Base-by-base conservation (phyloP, 768 basidiomycete genomes). In the Daedaleopsis sinensis region DNA sequence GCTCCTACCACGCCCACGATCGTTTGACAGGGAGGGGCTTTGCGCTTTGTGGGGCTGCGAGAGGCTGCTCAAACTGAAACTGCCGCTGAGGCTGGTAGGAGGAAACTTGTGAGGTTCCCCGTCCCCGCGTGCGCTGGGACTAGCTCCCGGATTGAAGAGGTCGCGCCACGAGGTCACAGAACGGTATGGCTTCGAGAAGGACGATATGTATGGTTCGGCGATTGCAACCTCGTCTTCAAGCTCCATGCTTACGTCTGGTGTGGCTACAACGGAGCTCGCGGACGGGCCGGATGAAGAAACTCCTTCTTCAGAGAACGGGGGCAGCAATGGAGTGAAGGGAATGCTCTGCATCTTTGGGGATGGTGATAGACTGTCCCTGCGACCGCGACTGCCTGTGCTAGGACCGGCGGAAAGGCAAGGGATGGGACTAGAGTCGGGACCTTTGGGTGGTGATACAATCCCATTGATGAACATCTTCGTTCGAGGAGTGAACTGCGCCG, bases 391-490 rank as follows among this genome's bases (percentile, higher is more conserved):
- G n/a, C 61, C 24, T 32, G 46, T 46, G 48, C 62, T 58, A 3
- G 61, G 52, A 1, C 42, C 56, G 15, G 46, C 56, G 21, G 37
- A 52, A 7, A 35, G 21, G 35, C 55, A 52, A 7, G 61, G 57
- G 51, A 44, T 52, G 52, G 21, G 52, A 44, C 46, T 48, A 15
- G 35, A 47, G 24, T 54, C 52, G 15, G 42, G 10, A 5, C 52
- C 52, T 16, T 23, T 48, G 13, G 32, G 19, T 23, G 47, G 47
- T 2, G 47, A 49, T 21, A 49, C 23, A 21, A 54, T 12, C 7
- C 52, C 52, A 7, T 54, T 54, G 38, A 54, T 54, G 38, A 54
- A 54, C 52, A 54, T 54, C 39, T 54, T 54, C 24, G 52, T 54
- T 9, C 37, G 52, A 5, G 52, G 52, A 4, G 52, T 54, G 52